A percentile compares a stretch with the other conserved stretches of the same genome.
phyloP scores from a whole-genome alignment of 1,139 yeast genomes.

The Tardiomyces digboiensis region DNA sequence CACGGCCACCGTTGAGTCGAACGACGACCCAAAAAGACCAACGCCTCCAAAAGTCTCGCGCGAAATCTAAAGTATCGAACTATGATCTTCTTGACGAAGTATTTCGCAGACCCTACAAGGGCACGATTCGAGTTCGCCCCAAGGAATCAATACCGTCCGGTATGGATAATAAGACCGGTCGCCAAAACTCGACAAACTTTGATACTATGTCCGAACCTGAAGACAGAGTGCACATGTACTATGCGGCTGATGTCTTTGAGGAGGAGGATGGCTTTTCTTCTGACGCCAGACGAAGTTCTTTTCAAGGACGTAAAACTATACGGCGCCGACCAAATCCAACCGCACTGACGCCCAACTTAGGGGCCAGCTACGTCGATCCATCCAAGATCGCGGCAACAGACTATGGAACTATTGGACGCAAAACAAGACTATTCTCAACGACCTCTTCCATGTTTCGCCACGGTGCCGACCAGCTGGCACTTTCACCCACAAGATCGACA shows the following conservation, averaged over 20 bases:
- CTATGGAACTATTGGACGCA: neutral
- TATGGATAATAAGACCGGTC: neutral
- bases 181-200: conserved; percentile 1
- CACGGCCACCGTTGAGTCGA: neutral
- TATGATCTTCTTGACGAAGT: conserved; percentile 19
- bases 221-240: conserved; percentile 1
- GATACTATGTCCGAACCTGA: conserved; percentile 1
- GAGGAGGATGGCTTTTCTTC: conserved; percentile 3
- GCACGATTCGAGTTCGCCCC: conserved; percentile 11
- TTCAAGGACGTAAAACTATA: neutral
- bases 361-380: conserved; percentile 4
- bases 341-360: conserved; percentile 6
- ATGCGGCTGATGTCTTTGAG: conserved; percentile 2
- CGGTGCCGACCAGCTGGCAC: conserved; percentile 6
- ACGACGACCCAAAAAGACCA: neutral
- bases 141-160: neutral
- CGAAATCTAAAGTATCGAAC: neutral
- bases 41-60: neutral
- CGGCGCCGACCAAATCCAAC: conserved; percentile 2
- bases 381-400: conserved; percentile 1
- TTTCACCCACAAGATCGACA: conserved; percentile 13
- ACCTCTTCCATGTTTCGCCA: conserved; percentile 11
- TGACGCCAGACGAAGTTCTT: conserved; percentile 1
- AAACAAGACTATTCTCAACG: conserved; percentile 11
- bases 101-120: conserved; percentile 22